Base-by-base conservation (phyloP, 768 basidiomycete species). In the Termitomyces sp. region DNA sequence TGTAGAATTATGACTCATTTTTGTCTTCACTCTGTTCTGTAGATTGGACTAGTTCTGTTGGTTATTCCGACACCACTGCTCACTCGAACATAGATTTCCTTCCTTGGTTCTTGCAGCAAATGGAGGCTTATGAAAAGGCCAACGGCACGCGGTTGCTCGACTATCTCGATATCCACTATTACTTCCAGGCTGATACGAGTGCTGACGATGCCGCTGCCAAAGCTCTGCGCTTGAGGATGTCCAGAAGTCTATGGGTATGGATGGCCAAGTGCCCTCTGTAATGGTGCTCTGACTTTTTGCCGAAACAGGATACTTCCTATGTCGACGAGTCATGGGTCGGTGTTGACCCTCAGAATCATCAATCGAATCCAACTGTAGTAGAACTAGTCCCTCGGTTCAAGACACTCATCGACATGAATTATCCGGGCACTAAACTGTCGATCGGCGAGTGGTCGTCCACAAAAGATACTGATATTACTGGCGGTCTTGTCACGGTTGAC, bases 351-450 rank as follows among this genome's bases (percentile, higher is more conserved):
- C 79, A 81, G 60, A 79, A 81, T 66, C 76, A 79, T 64, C 77
- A 85, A 68, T 77, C 75, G 69, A 77, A 82, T 65, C 75, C 79
- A 6, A 77, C 71, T 5, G 63, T 68, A 32, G 76, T 85, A 31
- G 65, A 69, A 60, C 77, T 85, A 53, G 73, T 85, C 58, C 83
- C 83, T 40, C 80, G 83, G 34, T 76, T 85, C 71, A 75, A 77
- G 63, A 74, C 73, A 31, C 77, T 84, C 60, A 83, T 84, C 62
- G 71, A 73, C 40, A 68, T 72, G 47, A 70, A 79, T 69, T 84
- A 83, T 66, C 83, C 83, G n/a, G 82, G 82, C 25, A 83, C 82
- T 46, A 82, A 81, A 66, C 68, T 84, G 46, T 82, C 82, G n/a
- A 71, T 84, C 56, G 77, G 78, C 62, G 83, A 84, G 67, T 84